Conservation (phyloP, 2,329 filamentous ascomycete species). For the Rutstroemia sp. region DNA sequence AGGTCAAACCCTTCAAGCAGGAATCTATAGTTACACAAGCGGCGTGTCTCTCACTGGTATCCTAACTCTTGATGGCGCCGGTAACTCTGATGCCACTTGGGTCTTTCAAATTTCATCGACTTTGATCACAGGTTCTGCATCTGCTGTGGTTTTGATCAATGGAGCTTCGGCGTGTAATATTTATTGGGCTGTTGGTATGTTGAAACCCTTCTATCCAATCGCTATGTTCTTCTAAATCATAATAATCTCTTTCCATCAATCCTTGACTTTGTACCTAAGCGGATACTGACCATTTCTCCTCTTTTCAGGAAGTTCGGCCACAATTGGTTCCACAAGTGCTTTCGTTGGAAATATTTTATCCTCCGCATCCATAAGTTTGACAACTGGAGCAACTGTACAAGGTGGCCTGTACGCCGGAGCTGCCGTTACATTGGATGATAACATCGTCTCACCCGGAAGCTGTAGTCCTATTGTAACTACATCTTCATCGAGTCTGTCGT, state of each 20-base stretch:
- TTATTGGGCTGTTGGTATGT: slow-evolving; percentile 12
- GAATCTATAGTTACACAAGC: slow-evolving; percentile 10
- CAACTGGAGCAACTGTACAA: neutral
- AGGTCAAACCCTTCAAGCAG: slow-evolving; percentile 10
- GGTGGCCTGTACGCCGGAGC: slow-evolving; percentile 7
- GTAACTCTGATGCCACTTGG: slow-evolving; percentile 4
- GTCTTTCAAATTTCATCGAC: slow-evolving; percentile 12
- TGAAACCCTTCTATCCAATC: neutral
- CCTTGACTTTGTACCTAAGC: too few species aligned
- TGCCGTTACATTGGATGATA: slow-evolving; percentile 6
- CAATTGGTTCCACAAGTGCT: slow-evolving; percentile 2
- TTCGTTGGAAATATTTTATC: slow-evolving; percentile 11
- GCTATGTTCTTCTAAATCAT: neutral
- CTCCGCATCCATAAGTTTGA: slow-evolving; percentile 2
- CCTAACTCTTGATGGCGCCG: slow-evolving; percentile 10
- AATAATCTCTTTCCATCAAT: too few species aligned
- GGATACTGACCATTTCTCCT: neutral
- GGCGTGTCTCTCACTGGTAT: slow-evolving; percentile 5
- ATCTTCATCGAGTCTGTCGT: neutral
- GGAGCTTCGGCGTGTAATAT: slow-evolving; percentile 12
- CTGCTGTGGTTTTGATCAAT: slow-evolving; percentile 2
- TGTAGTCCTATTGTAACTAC: neutral
- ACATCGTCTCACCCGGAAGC: neutral
- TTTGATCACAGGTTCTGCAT: slow-evolving; percentile 3
- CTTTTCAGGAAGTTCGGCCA: slow-evolving; percentile 7